Evolutionary conservation across 345 rosid genomes (phyloP).

Genomic region (Camelina neglecta): DNA sequence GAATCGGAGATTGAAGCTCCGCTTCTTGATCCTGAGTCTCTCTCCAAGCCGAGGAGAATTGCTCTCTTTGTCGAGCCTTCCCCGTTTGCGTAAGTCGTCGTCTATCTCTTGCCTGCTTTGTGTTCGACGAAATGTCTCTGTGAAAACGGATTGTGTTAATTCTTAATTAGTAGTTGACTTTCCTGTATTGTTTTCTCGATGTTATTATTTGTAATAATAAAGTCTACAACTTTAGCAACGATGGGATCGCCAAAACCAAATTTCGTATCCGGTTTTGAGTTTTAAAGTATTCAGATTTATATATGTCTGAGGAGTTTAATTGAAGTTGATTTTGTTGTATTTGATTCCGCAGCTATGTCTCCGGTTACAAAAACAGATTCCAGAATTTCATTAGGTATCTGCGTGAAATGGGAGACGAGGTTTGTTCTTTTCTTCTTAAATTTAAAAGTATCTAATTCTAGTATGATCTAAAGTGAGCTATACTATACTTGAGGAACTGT

Average conservation of each 20-base stretch:
- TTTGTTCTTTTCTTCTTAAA: conserved; percentile 31
- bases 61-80: conserved; percentile 98
- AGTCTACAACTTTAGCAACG: background rate
- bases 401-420: conserved; percentile 99
- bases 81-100: conserved; percentile 82
- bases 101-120: background rate
- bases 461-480: background rate
- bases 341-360: conserved; percentile 76
- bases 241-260: background rate
- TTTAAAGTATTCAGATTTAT: conserved; percentile 17
- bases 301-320: too few species aligned
- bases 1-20: conserved; percentile 55
- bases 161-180: conserved; percentile 23
- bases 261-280: background rate
- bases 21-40: conserved; percentile 56
- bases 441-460: background rate
- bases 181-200: background rate
- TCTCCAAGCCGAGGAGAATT: conserved; percentile 72
- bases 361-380: conserved; percentile 96
- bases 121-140: conserved; percentile 45
- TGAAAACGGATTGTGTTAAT: background rate
- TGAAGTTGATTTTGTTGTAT: conserved; percentile 33
- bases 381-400: conserved; percentile 93
- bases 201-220: background rate
- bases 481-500: background rate